These are phyloP conservation scores for Neurospora sp. DNA, from an alignment of 495 filamentous ascomycete species.

Conservation along the genomic window DNA sequence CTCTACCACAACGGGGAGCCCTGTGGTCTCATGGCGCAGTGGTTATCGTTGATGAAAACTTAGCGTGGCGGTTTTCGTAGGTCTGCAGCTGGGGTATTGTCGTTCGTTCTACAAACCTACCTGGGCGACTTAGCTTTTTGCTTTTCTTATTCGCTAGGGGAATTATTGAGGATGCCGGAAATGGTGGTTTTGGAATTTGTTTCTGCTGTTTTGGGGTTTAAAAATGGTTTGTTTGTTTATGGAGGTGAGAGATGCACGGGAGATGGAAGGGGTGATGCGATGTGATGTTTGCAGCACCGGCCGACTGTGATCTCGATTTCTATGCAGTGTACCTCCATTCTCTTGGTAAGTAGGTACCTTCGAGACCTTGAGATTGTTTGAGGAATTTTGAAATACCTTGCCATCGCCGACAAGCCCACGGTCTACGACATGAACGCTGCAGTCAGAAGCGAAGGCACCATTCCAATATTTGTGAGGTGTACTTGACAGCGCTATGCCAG, in stretches of 20 bases:
- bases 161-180: neutral
- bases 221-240: neutral
- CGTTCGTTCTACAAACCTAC: neutral
- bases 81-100: neutral
- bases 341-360: neutral
- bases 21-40: neutral
- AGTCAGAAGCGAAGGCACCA: too few relatives aligned
- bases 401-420: too few relatives aligned
- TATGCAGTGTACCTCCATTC: neutral
- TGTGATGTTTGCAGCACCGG: neutral
- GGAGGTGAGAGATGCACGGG: neutral
- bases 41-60: neutral
- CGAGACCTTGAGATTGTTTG: neutral
- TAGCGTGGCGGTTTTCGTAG: neutral
- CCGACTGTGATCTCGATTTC: neutral
- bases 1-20: neutral
- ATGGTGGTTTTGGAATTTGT: neutral
- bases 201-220: neutral
- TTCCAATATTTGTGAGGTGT: neutral
- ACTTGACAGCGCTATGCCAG: too few relatives aligned
- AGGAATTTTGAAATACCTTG: too few relatives aligned
- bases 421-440: too few relatives aligned
- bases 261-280: neutral
- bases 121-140: neutral
- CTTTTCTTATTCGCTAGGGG: neutral